Evolutionary conservation across 192 early-diverging fungal genomes (phyloP).

Genomic region (Umbelopsis isabellina): DNA sequence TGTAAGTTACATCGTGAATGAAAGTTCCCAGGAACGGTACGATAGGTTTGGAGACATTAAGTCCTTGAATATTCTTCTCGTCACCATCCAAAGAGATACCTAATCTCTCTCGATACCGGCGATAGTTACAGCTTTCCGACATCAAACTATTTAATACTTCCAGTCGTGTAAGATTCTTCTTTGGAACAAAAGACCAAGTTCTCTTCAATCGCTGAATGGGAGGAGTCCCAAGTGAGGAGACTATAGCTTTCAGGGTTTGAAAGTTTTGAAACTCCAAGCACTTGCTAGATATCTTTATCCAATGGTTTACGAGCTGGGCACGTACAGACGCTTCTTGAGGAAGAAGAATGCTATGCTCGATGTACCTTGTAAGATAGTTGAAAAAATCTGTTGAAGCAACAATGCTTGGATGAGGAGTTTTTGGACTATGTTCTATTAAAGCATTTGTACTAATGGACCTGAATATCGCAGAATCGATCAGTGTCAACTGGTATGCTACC

Average conservation of each 20-base stretch:
- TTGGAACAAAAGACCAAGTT: constrained; percentile 71
- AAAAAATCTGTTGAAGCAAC: constrained; percentile 71
- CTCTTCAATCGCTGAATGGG: constrained; percentile 67
- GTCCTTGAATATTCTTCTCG: neutral
- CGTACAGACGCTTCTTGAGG: constrained; percentile 56
- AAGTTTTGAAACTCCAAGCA: constrained; percentile 63
- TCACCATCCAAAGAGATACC: neutral
- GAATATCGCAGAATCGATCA: constrained; percentile 69
- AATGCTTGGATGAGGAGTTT: constrained; percentile 58
- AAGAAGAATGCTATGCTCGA: constrained; percentile 68
- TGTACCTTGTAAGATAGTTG: constrained; percentile 71
- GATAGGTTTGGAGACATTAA: constrained; percentile 47
- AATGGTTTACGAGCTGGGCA: constrained; percentile 61
- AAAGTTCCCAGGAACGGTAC: constrained; percentile 79
- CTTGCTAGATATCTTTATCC: constrained; percentile 67
- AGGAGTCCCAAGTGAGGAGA: constrained; percentile 65
- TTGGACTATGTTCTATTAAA: constrained; percentile 61
- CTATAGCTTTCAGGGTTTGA: constrained; percentile 68
- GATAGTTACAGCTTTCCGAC: constrained; percentile 70
- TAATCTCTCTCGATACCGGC: constrained; percentile 56
- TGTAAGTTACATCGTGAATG: constrained; percentile 77
- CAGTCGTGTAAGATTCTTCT: constrained; percentile 55
- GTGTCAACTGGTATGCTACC: constrained; percentile 66
- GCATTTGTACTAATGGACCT: constrained; percentile 57
- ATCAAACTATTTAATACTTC: constrained; percentile 58